phyloP scores from a whole-genome alignment of 73 alveolate species.

The Paramecium pentaurelia region DNA sequence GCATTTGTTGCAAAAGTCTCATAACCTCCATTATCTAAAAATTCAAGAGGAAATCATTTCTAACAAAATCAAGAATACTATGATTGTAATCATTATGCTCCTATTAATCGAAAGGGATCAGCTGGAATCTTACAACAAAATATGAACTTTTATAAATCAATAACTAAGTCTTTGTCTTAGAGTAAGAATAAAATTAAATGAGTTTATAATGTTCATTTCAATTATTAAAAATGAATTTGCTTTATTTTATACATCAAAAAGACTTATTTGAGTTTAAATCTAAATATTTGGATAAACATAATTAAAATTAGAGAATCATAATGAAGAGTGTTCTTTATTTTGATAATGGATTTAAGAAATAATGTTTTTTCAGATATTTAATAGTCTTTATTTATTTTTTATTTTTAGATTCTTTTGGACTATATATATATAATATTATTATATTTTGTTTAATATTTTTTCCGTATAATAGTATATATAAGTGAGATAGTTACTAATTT shows the following conservation, averaged over 20 bases:
- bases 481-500: not conserved
- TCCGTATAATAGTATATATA: not conserved
- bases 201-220: not conserved
- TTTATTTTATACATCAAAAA: not conserved
- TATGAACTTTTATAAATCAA: not conserved
- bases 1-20: not conserved
- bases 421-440: not conserved
- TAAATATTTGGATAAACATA: not conserved
- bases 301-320: not conserved
- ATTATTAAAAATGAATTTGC: not conserved
- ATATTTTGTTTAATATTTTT: not conserved
- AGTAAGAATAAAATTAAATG: not conserved
- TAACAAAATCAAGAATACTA: not conserved
- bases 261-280: not conserved
- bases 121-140: not conserved
- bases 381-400: too few species aligned
- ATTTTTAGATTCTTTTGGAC: not conserved
- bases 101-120: not conserved
- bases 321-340: not conserved
- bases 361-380: too few species aligned
- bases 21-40: not conserved
- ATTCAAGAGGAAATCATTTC: not conserved
- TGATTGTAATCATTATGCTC: not conserved
- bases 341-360: not conserved
- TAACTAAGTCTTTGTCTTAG: not conserved